Evolutionary conservation across 352 stramenopile genomes (phyloP).

Genomic region (Phytophthora fragariae): DNA sequence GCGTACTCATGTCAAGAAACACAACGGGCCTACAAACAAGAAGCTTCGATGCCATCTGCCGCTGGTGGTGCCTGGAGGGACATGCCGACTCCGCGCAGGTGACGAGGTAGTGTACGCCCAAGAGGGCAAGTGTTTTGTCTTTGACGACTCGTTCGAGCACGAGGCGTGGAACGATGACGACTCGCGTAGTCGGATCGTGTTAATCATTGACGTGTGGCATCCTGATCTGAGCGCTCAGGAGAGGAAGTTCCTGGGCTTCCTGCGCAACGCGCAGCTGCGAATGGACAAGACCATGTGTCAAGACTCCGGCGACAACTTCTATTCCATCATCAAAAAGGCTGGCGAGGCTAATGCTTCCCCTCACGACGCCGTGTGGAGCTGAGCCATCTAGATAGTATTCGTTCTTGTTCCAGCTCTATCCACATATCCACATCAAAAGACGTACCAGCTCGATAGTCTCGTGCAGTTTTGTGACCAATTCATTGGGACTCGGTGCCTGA

Average conservation of each 20-base stretch:
- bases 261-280: constrained; percentile 75
- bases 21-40: constrained; percentile 93
- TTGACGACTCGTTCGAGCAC: constrained; percentile 99
- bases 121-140: constrained; percentile 94
- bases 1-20: constrained; percentile 78
- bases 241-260: constrained; percentile 87
- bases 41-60: constrained; percentile 91
- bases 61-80: constrained; percentile 74
- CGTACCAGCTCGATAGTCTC: constrained; percentile 1
- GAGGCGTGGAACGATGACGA: constrained; percentile 97
- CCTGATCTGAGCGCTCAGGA: constrained; percentile 91
- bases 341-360: constrained; percentile 42
- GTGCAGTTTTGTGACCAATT: constrained; percentile 7
- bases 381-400: constrained; percentile 8
- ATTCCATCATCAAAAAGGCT: constrained; percentile 73
- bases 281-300: constrained; percentile 61
- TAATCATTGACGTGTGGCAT: constrained; percentile 97
- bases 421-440: constrained; percentile 24
- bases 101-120: constrained; percentile 71
- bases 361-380: constrained; percentile 63
- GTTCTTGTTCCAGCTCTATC: constrained; percentile 17
- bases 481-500: constrained; percentile 43
- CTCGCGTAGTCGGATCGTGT: constrained; percentile 85
- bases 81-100: constrained; percentile 78
- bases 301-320: constrained; percentile 67